Base-by-base conservation (phyloP, 208 protist species). In the Leishmania lainsoni region DNA sequence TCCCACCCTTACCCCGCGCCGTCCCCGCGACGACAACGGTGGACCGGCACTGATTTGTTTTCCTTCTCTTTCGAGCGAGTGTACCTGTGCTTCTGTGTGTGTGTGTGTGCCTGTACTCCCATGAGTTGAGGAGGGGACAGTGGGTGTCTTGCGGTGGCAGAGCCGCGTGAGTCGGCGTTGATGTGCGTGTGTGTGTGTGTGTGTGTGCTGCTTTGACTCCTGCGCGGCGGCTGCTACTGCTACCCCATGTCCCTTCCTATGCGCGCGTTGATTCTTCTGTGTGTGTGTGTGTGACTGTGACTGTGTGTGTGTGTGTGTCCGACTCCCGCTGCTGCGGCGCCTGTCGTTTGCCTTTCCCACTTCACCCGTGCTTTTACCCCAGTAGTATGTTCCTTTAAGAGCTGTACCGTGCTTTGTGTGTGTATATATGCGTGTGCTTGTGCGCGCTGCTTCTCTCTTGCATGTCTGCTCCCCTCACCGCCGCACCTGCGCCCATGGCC, bases 91-190 rank as follows among this genome's bases (percentile, higher is more conserved):
- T 14, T 70, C 48, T 75, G 71, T 16, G 35, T 16, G 42, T 63
- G 39, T 78, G 10, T 35, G 20, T 61, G 29, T 48, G 16, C 12
- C 14, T 76, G 49, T 6, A 9, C 26, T 76, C 49, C 12, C 72
- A 76, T 76, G 72, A 76, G 72, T 76, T 76, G 72, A 20, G 72
- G 72, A 76, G 61, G 45, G 72, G 49, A 54, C 35, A 49, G 32
- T n/a, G 32, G 39, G 5, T 16, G 32, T 2, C 20, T 49, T 72
- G 39, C 68, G 20, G 61, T 29, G 68, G 68, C 68, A 39, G 68
- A 72, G 68, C 68, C 8, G 68, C 35, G 45, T 20, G 45, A 35
- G 22, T 35, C 45, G 22, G 39, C 20, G 45, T 6, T 56, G 16
- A 0, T 54, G 26, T 6, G 35, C 35, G 35, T 39, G 35, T 39